Evolutionary conservation across 1,284 basidiomycete genomes (phyloP).

Genomic region (Agaricales sp.): DNA sequence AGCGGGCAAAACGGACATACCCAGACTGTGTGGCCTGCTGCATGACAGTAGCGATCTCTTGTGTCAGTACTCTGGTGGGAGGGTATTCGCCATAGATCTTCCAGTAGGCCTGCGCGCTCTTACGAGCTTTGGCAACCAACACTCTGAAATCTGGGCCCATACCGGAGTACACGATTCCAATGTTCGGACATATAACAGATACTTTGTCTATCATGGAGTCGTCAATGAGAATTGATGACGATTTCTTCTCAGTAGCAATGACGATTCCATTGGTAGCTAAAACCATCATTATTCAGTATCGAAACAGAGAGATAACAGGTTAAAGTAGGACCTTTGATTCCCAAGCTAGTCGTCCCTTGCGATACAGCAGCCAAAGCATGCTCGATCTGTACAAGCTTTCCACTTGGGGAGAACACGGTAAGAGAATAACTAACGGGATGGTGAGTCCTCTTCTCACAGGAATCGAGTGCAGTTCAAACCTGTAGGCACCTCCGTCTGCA

Average conservation of each 20-base stretch:
- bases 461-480: constrained; percentile 28
- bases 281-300: no score
- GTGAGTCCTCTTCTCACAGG: constrained; percentile 11
- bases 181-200: constrained; percentile 94
- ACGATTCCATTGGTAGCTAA: constrained; percentile 97
- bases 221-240: constrained; percentile 94
- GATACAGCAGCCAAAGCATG: constrained; percentile 96
- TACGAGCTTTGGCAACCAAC: constrained; percentile 87
- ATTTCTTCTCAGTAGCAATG: constrained; percentile 98
- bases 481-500: constrained; percentile 76
- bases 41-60: constrained; percentile 97
- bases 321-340: constrained; percentile 80
- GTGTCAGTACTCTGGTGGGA: constrained; percentile 92
- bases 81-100: constrained; percentile 99
- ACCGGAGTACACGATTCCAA: constrained; percentile 97
- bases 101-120: constrained; percentile 98
- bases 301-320: constrained; percentile 8
- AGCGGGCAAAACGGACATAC: constrained; percentile 35
- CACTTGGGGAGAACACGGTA: constrained; percentile 97
- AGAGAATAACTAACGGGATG: constrained; percentile 76
- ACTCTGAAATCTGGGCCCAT: constrained; percentile 99
- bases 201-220: constrained; percentile 97
- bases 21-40: constrained; percentile 98
- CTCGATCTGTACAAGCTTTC: constrained; percentile 98
- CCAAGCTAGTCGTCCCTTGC: constrained; percentile 94